Base-by-base conservation (phyloP, 768 basidiomycete species). In the Serendipita sp. region DNA sequence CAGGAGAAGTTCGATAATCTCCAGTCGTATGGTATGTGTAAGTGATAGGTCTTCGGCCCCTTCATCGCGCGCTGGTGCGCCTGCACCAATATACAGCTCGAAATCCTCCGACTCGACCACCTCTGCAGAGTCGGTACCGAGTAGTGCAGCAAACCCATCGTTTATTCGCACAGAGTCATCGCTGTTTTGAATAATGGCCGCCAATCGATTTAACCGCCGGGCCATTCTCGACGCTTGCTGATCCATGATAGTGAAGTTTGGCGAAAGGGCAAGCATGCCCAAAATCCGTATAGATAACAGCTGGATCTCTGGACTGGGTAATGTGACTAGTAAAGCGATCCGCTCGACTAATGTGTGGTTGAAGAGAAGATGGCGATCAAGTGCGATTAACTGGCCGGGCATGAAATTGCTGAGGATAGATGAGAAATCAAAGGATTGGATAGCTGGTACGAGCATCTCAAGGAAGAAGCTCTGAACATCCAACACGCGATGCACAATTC, bases 401-500 rank as follows among this genome's bases (percentile, higher is more conserved):
- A 70, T 70, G 68, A 70, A 67, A 68, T 63, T 70, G 67, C 36
- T 73, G 69, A 69, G 69, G 65, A 66, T 70, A 38, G 63, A 68
- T 64, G 71, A 70, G 65, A 80, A 81, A 66, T 83, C 82, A 65
- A 84, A 77, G 23, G 56, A 64, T 91, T 86, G 18, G 81, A 76
- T 5, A 94, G 80, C 23, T 1, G 91, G 91, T 2, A 95, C 76
- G 58, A 95, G 81, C 28, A 93, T 85, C 64, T 97, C 92, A 46
- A 93, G 78, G 78, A 94, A 96, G 64, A 91, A 81, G 60, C 88
- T 85, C 71, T 98, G 93, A 32, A 91, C 80, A 67, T 92, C 89
- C 65, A 97, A 76, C 0, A 88, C 80, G 0, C 91, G 85, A 67
- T 85, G 81, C 15, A 91, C 78, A 67, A 95, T 90, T 63, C 93